Evolutionary conservation across 179 eudicot species (phyloP).

Genomic region (Monotropa hypopitys): DNA sequence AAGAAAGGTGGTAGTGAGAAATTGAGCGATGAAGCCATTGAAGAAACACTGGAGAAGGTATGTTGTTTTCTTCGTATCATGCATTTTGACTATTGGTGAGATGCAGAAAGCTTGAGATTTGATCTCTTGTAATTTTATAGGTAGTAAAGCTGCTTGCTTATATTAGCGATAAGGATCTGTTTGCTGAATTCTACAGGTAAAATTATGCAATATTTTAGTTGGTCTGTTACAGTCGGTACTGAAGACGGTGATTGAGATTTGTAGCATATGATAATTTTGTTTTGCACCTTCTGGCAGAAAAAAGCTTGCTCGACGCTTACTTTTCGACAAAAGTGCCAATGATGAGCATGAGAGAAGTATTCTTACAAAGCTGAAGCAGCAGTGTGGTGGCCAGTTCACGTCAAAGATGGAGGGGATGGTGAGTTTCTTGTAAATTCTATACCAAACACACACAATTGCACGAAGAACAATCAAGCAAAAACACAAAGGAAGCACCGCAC

Average conservation of each 20-base stretch:
- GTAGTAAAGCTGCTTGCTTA: slow-evolving; percentile 43
- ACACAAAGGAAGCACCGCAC: too few relatives aligned
- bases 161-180: slow-evolving; percentile 37
- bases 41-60: slow-evolving; percentile 77
- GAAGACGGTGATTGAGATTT: neutral
- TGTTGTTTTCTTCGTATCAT: neutral
- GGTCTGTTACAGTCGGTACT: neutral
- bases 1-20: slow-evolving; percentile 75
- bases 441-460: too few relatives aligned
- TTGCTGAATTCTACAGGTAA: slow-evolving; percentile 41
- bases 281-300: slow-evolving; percentile 13
- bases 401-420: slow-evolving; percentile 47
- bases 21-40: slow-evolving; percentile 67
- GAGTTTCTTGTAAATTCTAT: neutral
- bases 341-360: slow-evolving; percentile 36
- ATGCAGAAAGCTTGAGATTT: neutral
- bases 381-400: slow-evolving; percentile 40
- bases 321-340: slow-evolving; percentile 36
- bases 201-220: neutral
- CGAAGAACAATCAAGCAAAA: too few relatives aligned
- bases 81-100: neutral
- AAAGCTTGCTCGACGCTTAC: slow-evolving; percentile 34
- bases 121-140: slow-evolving; percentile 10
- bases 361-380: slow-evolving; percentile 32
- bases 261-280: neutral